Evolutionary conservation across 2,329 filamentous ascomycete genomes (phyloP).

Genomic region (Pseudogymnoascus sp.): DNA sequence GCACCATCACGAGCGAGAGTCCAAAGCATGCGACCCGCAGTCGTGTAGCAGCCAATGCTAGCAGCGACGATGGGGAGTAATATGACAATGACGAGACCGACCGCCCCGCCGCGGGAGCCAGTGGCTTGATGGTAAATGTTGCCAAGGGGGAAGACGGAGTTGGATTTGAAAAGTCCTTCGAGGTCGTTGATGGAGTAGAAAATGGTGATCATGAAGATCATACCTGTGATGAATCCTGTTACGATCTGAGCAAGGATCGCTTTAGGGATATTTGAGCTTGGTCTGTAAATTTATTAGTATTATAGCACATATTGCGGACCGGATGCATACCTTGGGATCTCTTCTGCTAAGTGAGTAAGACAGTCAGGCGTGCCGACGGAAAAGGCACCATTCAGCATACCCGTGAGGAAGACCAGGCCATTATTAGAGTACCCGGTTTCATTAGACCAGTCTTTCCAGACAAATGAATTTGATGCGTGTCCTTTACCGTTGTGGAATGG

Average conservation of each 20-base stretch:
- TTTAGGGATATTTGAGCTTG: constrained; percentile 47
- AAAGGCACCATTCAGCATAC: constrained; percentile 63
- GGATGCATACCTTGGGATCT: constrained; percentile 42
- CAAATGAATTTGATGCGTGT: constrained; percentile 36
- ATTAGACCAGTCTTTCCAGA: constrained; percentile 42
- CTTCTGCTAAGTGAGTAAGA: constrained; percentile 58
- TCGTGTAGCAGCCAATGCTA: constrained; percentile 52
- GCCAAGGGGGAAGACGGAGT: constrained; percentile 55
- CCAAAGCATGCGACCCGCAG: constrained; percentile 57
- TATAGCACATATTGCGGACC: background rate
- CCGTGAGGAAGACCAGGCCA: constrained; percentile 52
- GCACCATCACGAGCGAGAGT: constrained; percentile 53
- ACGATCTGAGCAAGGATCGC: constrained; percentile 46
- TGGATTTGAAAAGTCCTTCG: constrained; percentile 44
- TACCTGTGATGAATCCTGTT: constrained; percentile 46
- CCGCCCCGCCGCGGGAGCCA: constrained; percentile 43
- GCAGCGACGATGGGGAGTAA: constrained; percentile 48
- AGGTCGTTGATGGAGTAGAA: constrained; percentile 54
- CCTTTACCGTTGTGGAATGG: constrained; percentile 39
- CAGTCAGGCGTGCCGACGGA: constrained; percentile 62
- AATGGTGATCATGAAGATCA: constrained; percentile 46
- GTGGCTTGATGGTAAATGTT: constrained; percentile 60
- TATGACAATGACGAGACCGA: constrained; percentile 47
- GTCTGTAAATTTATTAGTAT: constrained; percentile 24
- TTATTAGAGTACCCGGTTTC: constrained; percentile 41